These are phyloP conservation scores for Corynascus novoguineensis DNA, from an alignment of 495 filamentous ascomycete genomes.

Conservation along the genomic window DNA sequence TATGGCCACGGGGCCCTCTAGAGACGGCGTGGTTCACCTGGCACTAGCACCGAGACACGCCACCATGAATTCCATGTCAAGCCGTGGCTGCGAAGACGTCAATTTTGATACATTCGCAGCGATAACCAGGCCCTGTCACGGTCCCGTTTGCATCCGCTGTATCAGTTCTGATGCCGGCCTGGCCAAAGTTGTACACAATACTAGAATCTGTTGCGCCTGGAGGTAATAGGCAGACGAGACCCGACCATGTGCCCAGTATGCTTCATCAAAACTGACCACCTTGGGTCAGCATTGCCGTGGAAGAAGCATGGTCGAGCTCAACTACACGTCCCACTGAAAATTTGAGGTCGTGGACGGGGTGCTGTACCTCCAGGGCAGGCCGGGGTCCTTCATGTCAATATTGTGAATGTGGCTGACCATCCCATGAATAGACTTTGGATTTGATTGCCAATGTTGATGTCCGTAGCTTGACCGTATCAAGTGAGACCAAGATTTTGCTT, in stretches of 20 bases:
- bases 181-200: no score
- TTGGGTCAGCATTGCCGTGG: no score
- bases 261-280: no score
- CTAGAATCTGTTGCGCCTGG: no score
- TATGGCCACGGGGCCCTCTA: conserved; percentile 18
- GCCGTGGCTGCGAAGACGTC: conserved; percentile 40
- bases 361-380: conserved; percentile 35
- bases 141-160: no score
- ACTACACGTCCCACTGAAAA: conserved; percentile 39
- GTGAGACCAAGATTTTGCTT: no score
- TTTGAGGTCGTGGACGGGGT: conserved; percentile 38
- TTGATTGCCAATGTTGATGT: no score
- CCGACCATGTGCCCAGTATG: no score
- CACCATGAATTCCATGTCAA: conserved; percentile 34
- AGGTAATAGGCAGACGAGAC: no score
- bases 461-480: no score
- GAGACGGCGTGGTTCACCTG: conserved; percentile 33
- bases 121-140: conserved; percentile 20
- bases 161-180: no score
- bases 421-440: conserved; percentile 29
- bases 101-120: conserved; percentile 23
- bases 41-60: conserved; percentile 37
- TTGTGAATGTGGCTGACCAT: conserved; percentile 21
- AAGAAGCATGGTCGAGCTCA: no score
- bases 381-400: conserved; percentile 23